Conservation (phyloP, 257 asterid species). For the Cynanchum wilfordii region DNA sequence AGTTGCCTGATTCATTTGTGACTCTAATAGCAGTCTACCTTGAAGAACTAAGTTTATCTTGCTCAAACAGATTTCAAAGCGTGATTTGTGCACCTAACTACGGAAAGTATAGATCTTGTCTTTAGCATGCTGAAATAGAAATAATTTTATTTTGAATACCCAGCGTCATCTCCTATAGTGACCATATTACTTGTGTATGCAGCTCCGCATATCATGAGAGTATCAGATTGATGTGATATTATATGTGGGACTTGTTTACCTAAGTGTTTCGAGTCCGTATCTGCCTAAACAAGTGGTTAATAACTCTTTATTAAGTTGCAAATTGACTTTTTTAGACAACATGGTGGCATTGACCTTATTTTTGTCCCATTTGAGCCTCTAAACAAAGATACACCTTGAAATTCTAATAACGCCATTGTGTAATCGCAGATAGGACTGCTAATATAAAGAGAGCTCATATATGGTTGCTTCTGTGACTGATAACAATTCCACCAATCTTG, state of each 20-base stretch:
- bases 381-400: not conserved
- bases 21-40: not conserved
- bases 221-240: not conserved
- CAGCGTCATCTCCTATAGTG: not conserved
- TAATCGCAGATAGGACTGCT: not conserved
- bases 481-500: not conserved
- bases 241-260: not conserved
- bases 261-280: not conserved
- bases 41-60: not conserved
- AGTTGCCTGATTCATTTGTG: not conserved
- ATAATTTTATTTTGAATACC: not conserved
- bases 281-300: not conserved
- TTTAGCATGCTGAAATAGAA: not conserved
- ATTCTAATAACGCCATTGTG: not conserved
- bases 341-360: not conserved
- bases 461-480: not conserved
- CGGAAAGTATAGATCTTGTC: too few species aligned
- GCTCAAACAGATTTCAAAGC: not conserved
- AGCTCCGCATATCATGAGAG: not conserved
- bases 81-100: not conserved
- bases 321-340: not conserved
- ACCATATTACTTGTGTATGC: not conserved
- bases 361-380: not conserved
- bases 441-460: not conserved
- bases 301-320: not conserved